phyloP scores from a whole-genome alignment of 106 monocot genomes.

The Cymbidium sinense region DNA sequence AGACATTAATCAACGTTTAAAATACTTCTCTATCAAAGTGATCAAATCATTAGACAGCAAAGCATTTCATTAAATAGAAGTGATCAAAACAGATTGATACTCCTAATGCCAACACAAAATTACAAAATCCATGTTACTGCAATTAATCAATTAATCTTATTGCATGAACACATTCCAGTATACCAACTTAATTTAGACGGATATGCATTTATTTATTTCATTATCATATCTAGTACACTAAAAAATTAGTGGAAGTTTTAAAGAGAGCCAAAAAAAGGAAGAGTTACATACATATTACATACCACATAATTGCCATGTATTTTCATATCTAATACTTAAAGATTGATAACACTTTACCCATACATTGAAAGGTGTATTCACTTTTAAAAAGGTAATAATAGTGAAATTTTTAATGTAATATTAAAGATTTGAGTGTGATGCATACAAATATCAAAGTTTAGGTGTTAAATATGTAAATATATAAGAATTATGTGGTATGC shows the following conservation, averaged over 20 bases:
- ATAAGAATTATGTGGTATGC: too few relatives aligned
- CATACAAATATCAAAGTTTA: too few relatives aligned
- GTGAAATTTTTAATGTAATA: too few relatives aligned
- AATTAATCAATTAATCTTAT: not conserved
- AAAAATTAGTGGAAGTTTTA: not conserved
- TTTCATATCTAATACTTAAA: too few relatives aligned
- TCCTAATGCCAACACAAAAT: not conserved
- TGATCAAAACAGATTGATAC: not conserved
- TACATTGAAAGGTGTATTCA: too few relatives aligned
- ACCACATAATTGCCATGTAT: too few relatives aligned
- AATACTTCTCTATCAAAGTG: not conserved
- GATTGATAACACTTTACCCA: too few relatives aligned
- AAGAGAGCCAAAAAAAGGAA: too few relatives aligned
- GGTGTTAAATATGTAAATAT: too few relatives aligned
- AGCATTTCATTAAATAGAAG: not conserved
- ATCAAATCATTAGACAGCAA: not conserved
- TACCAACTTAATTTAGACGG: not conserved
- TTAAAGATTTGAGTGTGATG: too few relatives aligned
- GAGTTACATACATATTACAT: too few relatives aligned
- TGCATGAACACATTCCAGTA: not conserved
- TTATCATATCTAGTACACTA: not conserved
- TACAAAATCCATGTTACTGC: not conserved
- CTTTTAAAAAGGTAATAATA: too few relatives aligned
- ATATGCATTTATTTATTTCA: not conserved
- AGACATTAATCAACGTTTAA: not conserved